phyloP scores from a whole-genome alignment of 768 basidiomycete genomes.

The Naganishia vishniacii region DNA sequence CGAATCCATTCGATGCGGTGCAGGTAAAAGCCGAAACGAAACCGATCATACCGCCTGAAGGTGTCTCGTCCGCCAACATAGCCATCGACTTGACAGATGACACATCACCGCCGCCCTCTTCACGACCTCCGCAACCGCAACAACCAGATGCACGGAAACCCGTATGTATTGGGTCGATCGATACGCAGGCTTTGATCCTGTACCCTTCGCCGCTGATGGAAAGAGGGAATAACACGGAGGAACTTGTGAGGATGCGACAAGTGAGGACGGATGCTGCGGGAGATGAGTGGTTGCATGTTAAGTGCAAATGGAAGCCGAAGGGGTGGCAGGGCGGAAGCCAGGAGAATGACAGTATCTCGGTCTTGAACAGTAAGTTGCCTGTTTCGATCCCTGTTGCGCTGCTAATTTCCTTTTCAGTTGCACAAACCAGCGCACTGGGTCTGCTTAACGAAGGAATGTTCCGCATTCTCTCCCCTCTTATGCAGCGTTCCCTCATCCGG shows the following conservation, averaged over 20 bases:
- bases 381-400: not conserved
- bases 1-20: too few species aligned
- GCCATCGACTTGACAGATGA: conserved; percentile 26
- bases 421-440: conserved; percentile 32
- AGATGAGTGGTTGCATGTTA: conserved; percentile 30
- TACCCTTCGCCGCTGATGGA: conserved; percentile 26
- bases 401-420: not conserved
- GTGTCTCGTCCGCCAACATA: not conserved
- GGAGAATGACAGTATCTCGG: conserved; percentile 5
- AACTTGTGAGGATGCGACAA: conserved; percentile 5
- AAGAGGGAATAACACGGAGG: conserved; percentile 17
- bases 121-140: not conserved
- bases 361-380: conserved; percentile 25
- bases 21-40: not conserved
- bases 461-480: conserved; percentile 33
- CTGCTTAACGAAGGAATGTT: conserved; percentile 38
- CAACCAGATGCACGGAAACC: conserved; percentile 16
- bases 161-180: conserved; percentile 28
- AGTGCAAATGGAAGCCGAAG: conserved; percentile 20
- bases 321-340: not conserved
- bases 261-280: conserved; percentile 17
- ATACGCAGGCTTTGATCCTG: conserved; percentile 26
- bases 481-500: conserved; percentile 41
- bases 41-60: not conserved
- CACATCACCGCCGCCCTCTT: conserved; percentile 6